A percentile compares a stretch with the other conserved stretches of the same genome.
These are phyloP conservation scores for Millerago galiae DNA, from an alignment of 805 yeast species.

Conservation along the genomic window DNA sequence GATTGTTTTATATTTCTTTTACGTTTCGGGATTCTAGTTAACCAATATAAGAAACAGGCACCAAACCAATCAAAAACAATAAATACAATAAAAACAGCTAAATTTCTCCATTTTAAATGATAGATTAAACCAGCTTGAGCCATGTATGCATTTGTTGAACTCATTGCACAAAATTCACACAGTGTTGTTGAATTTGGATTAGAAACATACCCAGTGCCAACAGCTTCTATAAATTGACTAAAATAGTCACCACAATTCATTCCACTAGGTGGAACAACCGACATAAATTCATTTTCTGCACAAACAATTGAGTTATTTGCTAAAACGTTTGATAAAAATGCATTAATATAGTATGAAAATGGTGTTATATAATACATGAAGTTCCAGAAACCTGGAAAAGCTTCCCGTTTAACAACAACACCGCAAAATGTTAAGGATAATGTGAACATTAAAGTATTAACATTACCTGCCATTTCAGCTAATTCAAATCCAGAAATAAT, in stretches of 20 bases:
- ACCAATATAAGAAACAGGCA: constrained; percentile 44
- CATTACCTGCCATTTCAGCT: constrained; percentile 57
- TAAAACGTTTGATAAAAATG: constrained; percentile 46
- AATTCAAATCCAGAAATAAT: constrained; percentile 51
- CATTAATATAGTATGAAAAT: constrained; percentile 54
- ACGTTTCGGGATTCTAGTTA: constrained; percentile 67
- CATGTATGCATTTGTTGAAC: constrained; percentile 53
- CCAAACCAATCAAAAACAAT: constrained; percentile 32
- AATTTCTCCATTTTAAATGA: constrained; percentile 57
- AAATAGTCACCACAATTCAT: constrained; percentile 52
- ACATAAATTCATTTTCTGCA: constrained; percentile 37
- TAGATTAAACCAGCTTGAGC: constrained; percentile 31
- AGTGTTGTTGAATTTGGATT: constrained; percentile 30
- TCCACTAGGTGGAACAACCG: constrained; percentile 47
- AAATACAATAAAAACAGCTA: constrained; percentile 46
- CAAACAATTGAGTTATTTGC: constrained; percentile 44
- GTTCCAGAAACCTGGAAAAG: constrained; percentile 64
- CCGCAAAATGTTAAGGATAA: constrained; percentile 69
- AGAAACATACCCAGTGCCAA: constrained; percentile 20
- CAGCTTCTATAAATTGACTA: constrained; percentile 25
- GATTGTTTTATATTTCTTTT: neutral
- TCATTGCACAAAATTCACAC: constrained; percentile 58
- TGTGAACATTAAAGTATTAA: constrained; percentile 49
- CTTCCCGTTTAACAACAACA: constrained; percentile 50
- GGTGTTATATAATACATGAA: constrained; percentile 74